Evolutionary conservation across 805 yeast genomes (phyloP).

Genomic region (Candida palmyrensis): DNA sequence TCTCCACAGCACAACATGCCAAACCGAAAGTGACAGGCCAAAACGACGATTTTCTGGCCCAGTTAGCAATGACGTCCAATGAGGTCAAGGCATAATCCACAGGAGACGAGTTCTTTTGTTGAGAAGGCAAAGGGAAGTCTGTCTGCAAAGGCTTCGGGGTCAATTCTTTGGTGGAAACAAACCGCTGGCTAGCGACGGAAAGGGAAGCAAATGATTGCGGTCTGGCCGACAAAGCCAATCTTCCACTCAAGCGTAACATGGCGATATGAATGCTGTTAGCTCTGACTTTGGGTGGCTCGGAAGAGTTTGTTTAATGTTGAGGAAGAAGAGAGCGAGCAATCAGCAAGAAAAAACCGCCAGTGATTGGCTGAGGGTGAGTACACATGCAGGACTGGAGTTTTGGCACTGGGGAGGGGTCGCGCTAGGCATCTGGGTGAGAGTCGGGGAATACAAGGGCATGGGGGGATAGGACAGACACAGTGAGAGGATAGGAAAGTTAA

Average conservation of each 20-base stretch:
- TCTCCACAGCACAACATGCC: slow-evolving; percentile 92
- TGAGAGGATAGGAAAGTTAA: too few relatives aligned
- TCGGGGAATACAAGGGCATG: too few relatives aligned
- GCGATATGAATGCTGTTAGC: too few relatives aligned
- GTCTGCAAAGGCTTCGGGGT: slow-evolving; percentile 55
- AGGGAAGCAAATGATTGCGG: slow-evolving; percentile 1
- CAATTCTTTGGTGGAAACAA: slow-evolving; percentile 36
- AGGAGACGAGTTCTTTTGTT: slow-evolving; percentile 49
- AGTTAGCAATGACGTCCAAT: slow-evolving; percentile 75
- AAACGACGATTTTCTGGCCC: slow-evolving; percentile 89
- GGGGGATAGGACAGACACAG: too few relatives aligned
- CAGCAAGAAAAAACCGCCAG: slow-evolving; percentile 5
- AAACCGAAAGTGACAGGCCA: slow-evolving; percentile 93
- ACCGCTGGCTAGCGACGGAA: slow-evolving; percentile 13
- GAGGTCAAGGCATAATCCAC: slow-evolving; percentile 80
- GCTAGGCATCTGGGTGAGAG: too few relatives aligned
- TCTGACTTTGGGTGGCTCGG: too few relatives aligned
- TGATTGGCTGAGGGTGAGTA: slow-evolving; percentile 3
- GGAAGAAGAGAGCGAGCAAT: slow-evolving; percentile 1
- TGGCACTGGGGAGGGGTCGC: slow-evolving; percentile 2
- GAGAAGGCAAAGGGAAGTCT: slow-evolving; percentile 65
- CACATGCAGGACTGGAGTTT: too few relatives aligned
- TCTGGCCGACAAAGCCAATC: slow-evolving; percentile 2
- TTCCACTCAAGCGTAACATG: slow-evolving; percentile 4
- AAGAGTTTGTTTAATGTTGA: too few relatives aligned